Evolutionary conservation across 1,284 basidiomycete species (phyloP).

Genomic region (Melampsora americana): DNA sequence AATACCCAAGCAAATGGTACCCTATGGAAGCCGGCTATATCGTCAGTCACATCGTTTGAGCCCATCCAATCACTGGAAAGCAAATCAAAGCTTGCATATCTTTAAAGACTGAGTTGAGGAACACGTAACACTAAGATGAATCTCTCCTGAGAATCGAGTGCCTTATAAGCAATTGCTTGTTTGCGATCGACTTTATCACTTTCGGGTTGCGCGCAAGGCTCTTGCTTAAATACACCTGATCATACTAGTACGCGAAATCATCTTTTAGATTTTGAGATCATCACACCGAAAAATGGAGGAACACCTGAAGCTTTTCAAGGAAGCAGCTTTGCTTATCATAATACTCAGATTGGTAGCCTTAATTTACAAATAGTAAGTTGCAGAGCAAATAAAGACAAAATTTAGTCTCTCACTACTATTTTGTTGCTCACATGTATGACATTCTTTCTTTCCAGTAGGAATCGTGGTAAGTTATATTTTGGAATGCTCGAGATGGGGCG

Average conservation of each 20-base stretch:
- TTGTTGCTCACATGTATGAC: background rate
- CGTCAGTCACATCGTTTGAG: too few relatives aligned
- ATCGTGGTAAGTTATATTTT: slow-evolving; percentile 22
- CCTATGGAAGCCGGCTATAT: too few relatives aligned
- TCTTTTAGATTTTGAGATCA: background rate
- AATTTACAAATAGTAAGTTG: background rate
- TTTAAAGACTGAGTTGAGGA: background rate
- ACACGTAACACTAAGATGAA: background rate
- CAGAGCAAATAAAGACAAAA: background rate
- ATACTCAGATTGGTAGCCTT: background rate
- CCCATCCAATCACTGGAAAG: too few relatives aligned
- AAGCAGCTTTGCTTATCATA: background rate
- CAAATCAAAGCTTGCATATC: too few relatives aligned
- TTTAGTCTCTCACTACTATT: background rate
- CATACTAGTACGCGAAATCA: too few relatives aligned
- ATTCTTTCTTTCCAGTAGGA: slow-evolving; percentile 19
- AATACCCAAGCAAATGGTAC: too few relatives aligned
- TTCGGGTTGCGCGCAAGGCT: background rate
- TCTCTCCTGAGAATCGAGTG: background rate
- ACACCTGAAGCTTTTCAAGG: background rate
- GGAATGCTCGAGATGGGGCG: background rate
- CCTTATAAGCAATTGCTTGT: background rate
- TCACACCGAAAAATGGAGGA: background rate
- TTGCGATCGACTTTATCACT: background rate
- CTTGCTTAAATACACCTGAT: background rate